Base-by-base conservation (phyloP, 2,329 filamentous ascomycete genomes). In the Acrocalymma vagum region DNA sequence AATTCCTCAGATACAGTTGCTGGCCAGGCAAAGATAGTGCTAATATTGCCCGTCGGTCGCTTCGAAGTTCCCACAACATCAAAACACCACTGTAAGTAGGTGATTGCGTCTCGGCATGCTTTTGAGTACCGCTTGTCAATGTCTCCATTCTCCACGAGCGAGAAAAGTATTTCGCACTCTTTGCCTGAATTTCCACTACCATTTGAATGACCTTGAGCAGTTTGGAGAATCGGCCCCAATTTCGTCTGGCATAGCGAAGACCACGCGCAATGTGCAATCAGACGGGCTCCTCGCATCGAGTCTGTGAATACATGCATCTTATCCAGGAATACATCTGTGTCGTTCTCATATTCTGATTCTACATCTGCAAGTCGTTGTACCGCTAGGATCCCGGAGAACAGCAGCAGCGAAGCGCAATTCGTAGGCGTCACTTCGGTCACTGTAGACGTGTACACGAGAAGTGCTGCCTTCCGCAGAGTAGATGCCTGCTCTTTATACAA, bases 21-120 rank as follows among this genome's bases (percentile, higher is more conserved):
- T 1, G 63, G 62, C 71, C 72, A 77, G 9, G 61, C 47, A 22
- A 67, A 63, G 2, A 71, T 48, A 25, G 70, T 53, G 3, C 28
- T 41, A 3, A 38, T 14, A n/a, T n/a, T n/a, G n/a, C n/a, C n/a
- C n/a, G n/a, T n/a, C n/a, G n/a, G n/a, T n/a, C n/a, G n/a, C n/a
- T n/a, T n/a, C n/a, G n/a, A n/a, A n/a, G n/a, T n/a, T n/a, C n/a
- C n/a, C 4, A 40, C 27, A 11, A 56, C 60, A 38, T 63, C 60
- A 11, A 60, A 42, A 6, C 56, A 48, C 20, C 56, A 22, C 29
- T 61, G 55, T 17, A 61, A 29, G 18, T 53, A 60, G 3, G 49
- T 24, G 13, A 70, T 45, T 10, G 63, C 61, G 11, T 17, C 7
- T 11, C 47, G 41, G 37, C 62, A 71, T 5, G 58, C 60, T 5